A percentile compares a stretch with the other conserved stretches of the same genome.
These are phyloP conservation scores for Cladosporium sp. DNA, from an alignment of 2,329 filamentous ascomycete genomes.

Conservation along the genomic window DNA sequence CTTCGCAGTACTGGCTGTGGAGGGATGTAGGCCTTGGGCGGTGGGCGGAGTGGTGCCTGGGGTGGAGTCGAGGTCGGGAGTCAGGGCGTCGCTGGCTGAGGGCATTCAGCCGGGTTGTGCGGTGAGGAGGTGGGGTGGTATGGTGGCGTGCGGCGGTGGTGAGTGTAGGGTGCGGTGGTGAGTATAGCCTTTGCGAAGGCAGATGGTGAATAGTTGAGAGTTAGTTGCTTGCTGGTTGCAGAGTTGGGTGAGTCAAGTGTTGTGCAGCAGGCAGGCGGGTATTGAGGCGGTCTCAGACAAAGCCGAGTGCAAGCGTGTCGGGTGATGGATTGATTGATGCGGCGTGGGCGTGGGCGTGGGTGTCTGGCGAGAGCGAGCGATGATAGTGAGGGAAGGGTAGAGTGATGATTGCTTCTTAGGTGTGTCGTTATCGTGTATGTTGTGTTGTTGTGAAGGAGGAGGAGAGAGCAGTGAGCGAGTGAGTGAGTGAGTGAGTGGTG, in stretches of 20 bases:
- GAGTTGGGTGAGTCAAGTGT: constrained; percentile 9
- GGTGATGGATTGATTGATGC: constrained; percentile 8
- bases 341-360: background rate
- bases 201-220: background rate
- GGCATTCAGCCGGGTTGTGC: constrained; percentile 26
- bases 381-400: background rate
- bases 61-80: constrained; percentile 33
- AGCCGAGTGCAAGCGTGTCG: constrained; percentile 19
- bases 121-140: constrained; percentile 11
- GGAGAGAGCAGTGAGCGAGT: background rate
- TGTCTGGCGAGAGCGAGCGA: constrained; percentile 2
- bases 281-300: constrained; percentile 16
- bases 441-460: background rate
- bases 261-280: background rate
- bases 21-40: constrained; percentile 20
- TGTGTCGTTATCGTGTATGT: background rate
- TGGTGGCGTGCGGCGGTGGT: background rate
- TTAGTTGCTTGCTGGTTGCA: constrained; percentile 1
- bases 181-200: background rate
- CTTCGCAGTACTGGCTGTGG: constrained; percentile 27
- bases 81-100: constrained; percentile 27
- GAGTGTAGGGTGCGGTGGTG: background rate
- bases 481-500: background rate
- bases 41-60: constrained; percentile 26
- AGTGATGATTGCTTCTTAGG: constrained; percentile 2